Percentiles rank a stretch among this genome's conserved stretches.
phyloP scores from a whole-genome alignment of 257 asterid genomes.

The Linderniella brevidens region DNA sequence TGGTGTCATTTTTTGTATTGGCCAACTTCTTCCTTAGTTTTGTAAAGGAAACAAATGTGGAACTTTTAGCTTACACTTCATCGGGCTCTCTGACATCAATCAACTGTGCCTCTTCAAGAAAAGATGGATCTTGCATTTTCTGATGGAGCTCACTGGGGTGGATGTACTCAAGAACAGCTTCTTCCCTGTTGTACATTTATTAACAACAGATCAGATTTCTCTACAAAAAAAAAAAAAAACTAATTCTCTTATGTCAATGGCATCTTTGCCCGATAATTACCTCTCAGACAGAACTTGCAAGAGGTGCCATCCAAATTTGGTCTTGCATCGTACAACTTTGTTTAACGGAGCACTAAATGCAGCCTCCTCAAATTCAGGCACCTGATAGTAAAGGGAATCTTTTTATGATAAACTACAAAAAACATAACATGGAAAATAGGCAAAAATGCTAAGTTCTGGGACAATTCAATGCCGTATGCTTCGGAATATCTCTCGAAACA shows the following conservation, averaged over 20 bases:
- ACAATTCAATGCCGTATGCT: too few relatives aligned
- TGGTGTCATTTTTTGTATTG: too few relatives aligned
- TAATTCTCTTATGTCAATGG: constrained; percentile 5
- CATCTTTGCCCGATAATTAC: constrained; percentile 17
- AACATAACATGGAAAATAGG: too few relatives aligned
- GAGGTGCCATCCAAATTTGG: constrained; percentile 90
- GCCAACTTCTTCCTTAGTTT: too few relatives aligned
- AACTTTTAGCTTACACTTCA: constrained; percentile 72
- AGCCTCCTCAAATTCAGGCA: constrained; percentile 93
- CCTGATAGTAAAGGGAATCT: constrained; percentile 23
- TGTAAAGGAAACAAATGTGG: too few relatives aligned
- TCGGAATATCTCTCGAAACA: too few relatives aligned
- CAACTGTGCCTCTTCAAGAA: constrained; percentile 67
- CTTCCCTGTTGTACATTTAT: constrained; percentile 47
- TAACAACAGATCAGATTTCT: constrained; percentile 1
- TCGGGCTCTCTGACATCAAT: constrained; percentile 98
- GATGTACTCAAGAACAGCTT: constrained; percentile 50
- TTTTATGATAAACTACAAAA: too few relatives aligned
- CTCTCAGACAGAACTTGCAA: constrained; percentile 94
- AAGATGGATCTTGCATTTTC: constrained; percentile 76
- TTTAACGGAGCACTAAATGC: constrained; percentile 70
- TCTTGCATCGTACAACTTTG: constrained; percentile 67
- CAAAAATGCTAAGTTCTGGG: too few relatives aligned
- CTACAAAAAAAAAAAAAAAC: constrained; percentile 5
- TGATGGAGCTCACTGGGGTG: constrained; percentile 61